phyloP scores from a whole-genome alignment of 768 basidiomycete genomes.

The Kwoniella sp. region DNA sequence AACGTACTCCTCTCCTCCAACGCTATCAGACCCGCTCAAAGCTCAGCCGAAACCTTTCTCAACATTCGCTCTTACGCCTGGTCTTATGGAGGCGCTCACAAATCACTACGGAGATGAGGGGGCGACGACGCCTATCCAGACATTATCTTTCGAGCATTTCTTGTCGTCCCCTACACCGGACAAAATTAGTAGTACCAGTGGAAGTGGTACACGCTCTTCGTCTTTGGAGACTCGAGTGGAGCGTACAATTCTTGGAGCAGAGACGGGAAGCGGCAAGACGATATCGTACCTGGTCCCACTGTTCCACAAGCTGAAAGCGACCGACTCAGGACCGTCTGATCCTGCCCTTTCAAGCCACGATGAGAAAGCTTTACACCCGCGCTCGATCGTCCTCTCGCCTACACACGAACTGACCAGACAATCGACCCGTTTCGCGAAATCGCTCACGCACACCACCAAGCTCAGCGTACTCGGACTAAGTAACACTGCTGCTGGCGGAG shows the following conservation, averaged over 20 bases:
- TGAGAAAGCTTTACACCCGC: conserved; percentile 63
- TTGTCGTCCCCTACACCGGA: conserved; percentile 12
- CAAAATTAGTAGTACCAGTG: no score
- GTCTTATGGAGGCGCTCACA: conserved; percentile 64
- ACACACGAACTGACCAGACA: conserved; percentile 89
- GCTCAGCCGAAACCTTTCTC: conserved; percentile 59
- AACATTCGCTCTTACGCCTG: conserved; percentile 71
- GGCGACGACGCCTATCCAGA: conserved; percentile 69
- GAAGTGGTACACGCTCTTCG: no score
- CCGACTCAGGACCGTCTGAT: conserved; percentile 58
- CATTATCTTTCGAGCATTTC: conserved; percentile 25
- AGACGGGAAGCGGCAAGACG: conserved; percentile 90
- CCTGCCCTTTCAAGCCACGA: no score
- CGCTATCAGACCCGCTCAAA: conserved; percentile 9
- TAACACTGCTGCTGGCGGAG: conserved; percentile 37
- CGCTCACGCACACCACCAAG: conserved; percentile 72
- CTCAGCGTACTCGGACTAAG: conserved; percentile 70
- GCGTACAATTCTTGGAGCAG: conserved; percentile 70
- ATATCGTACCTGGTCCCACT: conserved; percentile 86
- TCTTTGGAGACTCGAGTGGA: background rate
- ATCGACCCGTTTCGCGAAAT: conserved; percentile 72
- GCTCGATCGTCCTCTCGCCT: conserved; percentile 78
- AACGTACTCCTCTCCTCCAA: conserved; percentile 15
- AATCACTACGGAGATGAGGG: conserved; percentile 65
- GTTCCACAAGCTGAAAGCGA: conserved; percentile 72